phyloP scores from a whole-genome alignment of 2,329 filamentous ascomycete species.

The Cladophialophora immunda region DNA sequence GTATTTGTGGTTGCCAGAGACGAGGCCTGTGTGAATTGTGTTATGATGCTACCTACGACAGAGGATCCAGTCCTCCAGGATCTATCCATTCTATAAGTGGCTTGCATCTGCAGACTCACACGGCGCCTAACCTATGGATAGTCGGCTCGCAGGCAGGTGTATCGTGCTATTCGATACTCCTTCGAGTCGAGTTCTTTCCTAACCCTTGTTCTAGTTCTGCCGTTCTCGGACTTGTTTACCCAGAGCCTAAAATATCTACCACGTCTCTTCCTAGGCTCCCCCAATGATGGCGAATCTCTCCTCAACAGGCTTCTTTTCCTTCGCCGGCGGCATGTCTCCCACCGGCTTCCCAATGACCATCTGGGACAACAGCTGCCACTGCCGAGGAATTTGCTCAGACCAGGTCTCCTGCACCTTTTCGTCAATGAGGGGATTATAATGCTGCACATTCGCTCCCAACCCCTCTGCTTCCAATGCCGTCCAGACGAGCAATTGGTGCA shows the following conservation, averaged over 20 bases:
- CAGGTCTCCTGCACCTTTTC: constrained; percentile 70
- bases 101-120: too few relatives aligned
- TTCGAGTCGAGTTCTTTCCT: background rate
- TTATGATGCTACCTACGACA: constrained; percentile 7
- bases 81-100: constrained; percentile 10
- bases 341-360: constrained; percentile 74
- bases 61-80: constrained; percentile 3
- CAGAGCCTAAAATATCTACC: background rate
- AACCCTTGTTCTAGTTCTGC: constrained; percentile 8
- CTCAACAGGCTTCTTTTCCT: constrained; percentile 20
- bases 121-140: too few relatives aligned
- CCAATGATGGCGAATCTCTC: constrained; percentile 15
- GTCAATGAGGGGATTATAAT: too few relatives aligned
- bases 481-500: constrained; percentile 76
- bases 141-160: too few relatives aligned
- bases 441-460: too few relatives aligned
- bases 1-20: too few relatives aligned
- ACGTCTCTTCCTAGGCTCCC: background rate
- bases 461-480: too few relatives aligned
- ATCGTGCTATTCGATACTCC: background rate
- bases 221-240: constrained; percentile 3
- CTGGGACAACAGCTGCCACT: constrained; percentile 81
- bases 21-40: background rate
- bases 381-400: constrained; percentile 65
- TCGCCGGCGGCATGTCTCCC: constrained; percentile 5